Conservation (phyloP, 1,284 basidiomycete species). For the Gymnopus androsaceus region DNA sequence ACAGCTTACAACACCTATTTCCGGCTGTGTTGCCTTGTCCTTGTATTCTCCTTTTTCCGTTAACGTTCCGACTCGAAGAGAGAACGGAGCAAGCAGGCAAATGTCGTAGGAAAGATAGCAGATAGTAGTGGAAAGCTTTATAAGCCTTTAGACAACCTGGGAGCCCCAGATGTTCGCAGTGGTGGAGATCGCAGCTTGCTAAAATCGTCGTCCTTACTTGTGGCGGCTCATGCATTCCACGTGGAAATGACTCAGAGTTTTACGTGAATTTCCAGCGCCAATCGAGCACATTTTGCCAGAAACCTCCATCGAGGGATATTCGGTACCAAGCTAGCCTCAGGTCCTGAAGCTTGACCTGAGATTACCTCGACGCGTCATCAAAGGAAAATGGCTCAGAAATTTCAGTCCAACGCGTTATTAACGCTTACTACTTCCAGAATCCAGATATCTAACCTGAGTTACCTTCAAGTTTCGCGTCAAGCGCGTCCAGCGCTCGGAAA, state of each 20-base stretch:
- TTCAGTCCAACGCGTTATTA: too few relatives aligned
- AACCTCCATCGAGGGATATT: too few relatives aligned
- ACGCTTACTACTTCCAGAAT: too few relatives aligned
- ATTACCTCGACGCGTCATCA: too few relatives aligned
- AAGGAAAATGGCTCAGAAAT: too few relatives aligned
- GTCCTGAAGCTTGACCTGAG: too few relatives aligned
- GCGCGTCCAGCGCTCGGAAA: too few relatives aligned
- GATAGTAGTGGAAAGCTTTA: background rate
- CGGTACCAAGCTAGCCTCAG: too few relatives aligned
- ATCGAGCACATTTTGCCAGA: background rate
- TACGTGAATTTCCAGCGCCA: background rate
- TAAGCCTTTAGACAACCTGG: background rate
- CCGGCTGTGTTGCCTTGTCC: background rate
- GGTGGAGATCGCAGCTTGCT: background rate
- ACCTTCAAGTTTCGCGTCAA: too few relatives aligned
- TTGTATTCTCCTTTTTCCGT: background rate
- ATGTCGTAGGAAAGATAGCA: background rate
- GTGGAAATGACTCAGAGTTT: background rate
- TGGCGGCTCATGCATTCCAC: background rate
- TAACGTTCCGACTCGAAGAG: too few relatives aligned
- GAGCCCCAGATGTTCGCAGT: background rate
- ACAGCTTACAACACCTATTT: background rate
- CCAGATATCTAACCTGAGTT: too few relatives aligned
- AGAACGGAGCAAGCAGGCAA: background rate
- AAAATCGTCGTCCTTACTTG: conserved; percentile 1